Evolutionary conservation across 176 grass and related monocot genomes (phyloP), one percentile per base, ranked within the genome.

Genomic region (Avena insularis): DNA sequence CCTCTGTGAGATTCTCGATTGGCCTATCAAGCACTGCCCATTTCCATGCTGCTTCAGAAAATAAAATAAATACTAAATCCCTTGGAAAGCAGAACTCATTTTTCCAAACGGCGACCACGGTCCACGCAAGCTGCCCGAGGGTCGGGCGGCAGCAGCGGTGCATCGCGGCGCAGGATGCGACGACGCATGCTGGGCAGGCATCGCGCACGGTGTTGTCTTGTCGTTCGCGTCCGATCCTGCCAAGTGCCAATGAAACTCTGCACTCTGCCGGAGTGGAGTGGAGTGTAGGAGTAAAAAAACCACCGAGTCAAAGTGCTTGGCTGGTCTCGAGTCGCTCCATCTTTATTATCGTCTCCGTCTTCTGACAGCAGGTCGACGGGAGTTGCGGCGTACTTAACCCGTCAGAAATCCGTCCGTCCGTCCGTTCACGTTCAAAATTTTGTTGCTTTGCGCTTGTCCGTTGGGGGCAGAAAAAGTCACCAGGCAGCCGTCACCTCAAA

Each of bases 141-240:
- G 63, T 33, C 25, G 45, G 53, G 72, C 46, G 16, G 71, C 45
- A 20, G 17, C 55, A n/a, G 38, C 19, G 19, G 3, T 12, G 16
- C 38, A 15, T 38, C 21, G 71, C n/a, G 14, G 40, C 19, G 71
- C 46, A 49, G 71, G 71, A 49, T 15, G 46, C 46, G 71, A 75
- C 71, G 46, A 75, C 71, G 45, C 45, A 50, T 8, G 36, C 36
- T 38, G 36, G 36, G 36, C 5, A 46, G 0, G 12, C 72, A 8
- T 75, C 47, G 21, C 72, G 23, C 23, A 29, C 5, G 13, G 47
- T 31, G 40, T 75, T 76, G 73, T 76, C 73, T 53, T 76, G 73
- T 76, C 73, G 23, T 29, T 29, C 21, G 21, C 72, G 7, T 53
- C 14, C 23, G 47, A 75, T 53, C 72, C 72, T 17, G 72, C 47